Evolutionary conservation across 2,329 filamentous ascomycete species (phyloP).

Genomic region (Rhynchosporium secalis): DNA sequence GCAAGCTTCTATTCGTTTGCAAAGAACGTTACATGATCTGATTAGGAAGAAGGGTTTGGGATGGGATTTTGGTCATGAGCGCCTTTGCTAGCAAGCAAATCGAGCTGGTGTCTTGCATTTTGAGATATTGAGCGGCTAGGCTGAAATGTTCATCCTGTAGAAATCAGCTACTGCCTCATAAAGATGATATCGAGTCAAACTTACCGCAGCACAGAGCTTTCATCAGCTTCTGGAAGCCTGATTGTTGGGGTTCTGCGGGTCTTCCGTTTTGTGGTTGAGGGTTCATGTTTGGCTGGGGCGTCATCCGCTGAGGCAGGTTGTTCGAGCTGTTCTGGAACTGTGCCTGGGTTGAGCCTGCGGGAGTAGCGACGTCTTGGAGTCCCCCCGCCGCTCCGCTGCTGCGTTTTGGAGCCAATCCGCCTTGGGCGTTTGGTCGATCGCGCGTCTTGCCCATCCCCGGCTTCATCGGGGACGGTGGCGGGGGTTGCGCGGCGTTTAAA

Average conservation of each 20-base stretch:
- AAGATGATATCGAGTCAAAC: slow-evolving; percentile 34
- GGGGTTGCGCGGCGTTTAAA: slow-evolving; percentile 93
- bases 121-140: slow-evolving; percentile 21
- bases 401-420: slow-evolving; percentile 72
- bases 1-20: slow-evolving; percentile 27
- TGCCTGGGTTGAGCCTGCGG: slow-evolving; percentile 87
- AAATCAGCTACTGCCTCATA: slow-evolving; percentile 24
- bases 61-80: slow-evolving; percentile 32
- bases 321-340: slow-evolving; percentile 96
- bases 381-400: slow-evolving; percentile 69
- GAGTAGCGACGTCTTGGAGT: slow-evolving; percentile 75
- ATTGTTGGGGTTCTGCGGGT: slow-evolving; percentile 69
- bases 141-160: slow-evolving; percentile 36
- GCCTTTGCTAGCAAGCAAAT: slow-evolving; percentile 26
- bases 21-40: slow-evolving; percentile 29
- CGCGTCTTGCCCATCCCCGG: slow-evolving; percentile 70
- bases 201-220: slow-evolving; percentile 89
- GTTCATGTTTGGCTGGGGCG: slow-evolving; percentile 60
- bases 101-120: slow-evolving; percentile 9
- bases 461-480: slow-evolving; percentile 82
- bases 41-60: slow-evolving; percentile 33
- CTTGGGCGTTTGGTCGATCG: slow-evolving; percentile 75
- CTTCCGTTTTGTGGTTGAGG: slow-evolving; percentile 56
- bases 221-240: slow-evolving; percentile 88
- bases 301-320: slow-evolving; percentile 70